Evolutionary conservation across 139 green algal genomes (phyloP).

Genomic region (Chlamydomonas eustigma): DNA sequence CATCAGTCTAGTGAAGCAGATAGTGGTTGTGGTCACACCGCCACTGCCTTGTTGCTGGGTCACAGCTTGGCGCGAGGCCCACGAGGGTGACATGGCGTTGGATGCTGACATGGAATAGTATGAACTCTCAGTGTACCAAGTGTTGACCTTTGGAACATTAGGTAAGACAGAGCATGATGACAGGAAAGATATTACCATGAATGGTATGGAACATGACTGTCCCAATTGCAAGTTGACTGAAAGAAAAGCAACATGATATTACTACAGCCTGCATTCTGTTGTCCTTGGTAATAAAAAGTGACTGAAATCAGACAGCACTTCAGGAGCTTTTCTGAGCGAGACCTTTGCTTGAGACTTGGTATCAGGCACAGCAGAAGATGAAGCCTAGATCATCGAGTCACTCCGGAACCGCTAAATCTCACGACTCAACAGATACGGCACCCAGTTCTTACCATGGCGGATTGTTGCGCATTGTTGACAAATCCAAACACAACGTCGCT

Average conservation of each 20-base stretch:
- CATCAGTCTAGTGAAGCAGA: background rate
- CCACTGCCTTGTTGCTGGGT: background rate
- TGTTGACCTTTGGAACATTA: background rate
- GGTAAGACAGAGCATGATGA: no score
- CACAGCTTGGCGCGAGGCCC: background rate
- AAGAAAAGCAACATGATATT: background rate
- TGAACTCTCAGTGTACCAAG: background rate
- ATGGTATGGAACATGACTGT: no score
- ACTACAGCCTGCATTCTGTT: background rate
- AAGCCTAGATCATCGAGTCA: no score
- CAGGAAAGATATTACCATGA: no score
- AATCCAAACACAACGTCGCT: background rate
- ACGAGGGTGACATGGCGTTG: background rate
- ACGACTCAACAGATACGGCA: background rate
- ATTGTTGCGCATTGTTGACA: background rate
- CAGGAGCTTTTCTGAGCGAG: no score
- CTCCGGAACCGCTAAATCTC: no score
- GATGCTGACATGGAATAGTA: background rate
- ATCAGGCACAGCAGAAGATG: background rate
- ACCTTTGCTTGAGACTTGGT: background rate
- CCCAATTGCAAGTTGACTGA: background rate
- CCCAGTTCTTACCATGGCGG: background rate
- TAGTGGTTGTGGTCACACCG: background rate
- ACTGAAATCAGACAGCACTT: no score
- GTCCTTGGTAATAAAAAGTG: background rate